Base-by-base conservation (phyloP, 257 asterid species). In the Solanum chilense region DNA sequence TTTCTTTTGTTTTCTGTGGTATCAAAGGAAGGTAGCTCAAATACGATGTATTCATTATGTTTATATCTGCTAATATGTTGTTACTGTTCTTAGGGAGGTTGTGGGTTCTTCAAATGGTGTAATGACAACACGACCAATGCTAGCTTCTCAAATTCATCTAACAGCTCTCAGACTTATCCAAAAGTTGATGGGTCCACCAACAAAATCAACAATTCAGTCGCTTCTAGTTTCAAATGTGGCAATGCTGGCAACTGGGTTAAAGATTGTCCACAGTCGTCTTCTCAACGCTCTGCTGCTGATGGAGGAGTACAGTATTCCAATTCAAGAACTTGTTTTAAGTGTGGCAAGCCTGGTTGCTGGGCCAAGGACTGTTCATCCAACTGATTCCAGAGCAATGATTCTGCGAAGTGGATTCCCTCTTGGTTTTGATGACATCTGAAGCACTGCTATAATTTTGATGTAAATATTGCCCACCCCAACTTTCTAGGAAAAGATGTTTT, bases 101-200 rank as follows among this genome's bases (percentile, higher is more conserved):
- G 89, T 83, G 87, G 87, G 3, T 87, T 83, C 62, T 87, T 87
- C 84, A 82, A 87, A 62, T 87, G 89, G 89, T 87, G 87, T 33
- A 83, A 75, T 8, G 89, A 87, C n/a, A 58, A 14, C 69, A 83
- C 56, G 6, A 60, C 49, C 47, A 49, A 45, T 25, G 78, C 86
- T 49, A 41, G 83, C 41, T 47, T 47, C 73, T 35, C 82, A 73
- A 84, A 42, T 66, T 83, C 87, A 44, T 29, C 3, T 20, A 82
- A 82, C 29, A 39, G 64, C 35, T 52, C 74, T 83, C 87, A 70
- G 16, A 25, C 86, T 69, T 25, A 52, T 29, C 89, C 62, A 69
- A 83, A 37, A 37, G 71, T 80, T 44, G 60, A 29, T 64, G 58
- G 42, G 35, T 58, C 42, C 12, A 41, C 37, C 85, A 87, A 87